These are phyloP conservation scores for Vachellia collinsii DNA, from an alignment of 306 rosid genomes.

Conservation along the genomic window DNA sequence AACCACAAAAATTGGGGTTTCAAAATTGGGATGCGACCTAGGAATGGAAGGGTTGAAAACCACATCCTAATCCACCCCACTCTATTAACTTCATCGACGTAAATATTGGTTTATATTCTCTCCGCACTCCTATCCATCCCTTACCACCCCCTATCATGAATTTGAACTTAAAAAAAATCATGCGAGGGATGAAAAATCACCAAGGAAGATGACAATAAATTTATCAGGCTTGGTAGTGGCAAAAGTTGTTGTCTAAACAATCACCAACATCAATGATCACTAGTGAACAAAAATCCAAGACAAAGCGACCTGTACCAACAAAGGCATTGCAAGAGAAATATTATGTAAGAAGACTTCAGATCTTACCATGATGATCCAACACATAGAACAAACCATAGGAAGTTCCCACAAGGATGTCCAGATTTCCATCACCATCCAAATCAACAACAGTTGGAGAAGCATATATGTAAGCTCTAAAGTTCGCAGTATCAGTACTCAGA, in stretches of 20 bases:
- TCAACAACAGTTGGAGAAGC: constrained; percentile 92
- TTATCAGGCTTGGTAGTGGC: background rate
- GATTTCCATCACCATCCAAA: constrained; percentile 96
- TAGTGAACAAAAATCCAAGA: constrained; percentile 14
- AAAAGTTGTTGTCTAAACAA: background rate
- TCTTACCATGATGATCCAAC: constrained; percentile 92
- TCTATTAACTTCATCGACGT: background rate
- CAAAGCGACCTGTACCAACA: constrained; percentile 17
- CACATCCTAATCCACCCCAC: background rate
- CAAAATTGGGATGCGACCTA: background rate
- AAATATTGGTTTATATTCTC: background rate
- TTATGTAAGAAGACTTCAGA: constrained; percentile 10
- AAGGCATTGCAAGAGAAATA: constrained; percentile 8
- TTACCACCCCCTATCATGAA: background rate
- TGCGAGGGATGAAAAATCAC: background rate
- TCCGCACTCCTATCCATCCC: background rate
- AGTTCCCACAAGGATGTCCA: constrained; percentile 96
- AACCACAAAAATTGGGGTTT: background rate
- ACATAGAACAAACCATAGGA: constrained; percentile 90
- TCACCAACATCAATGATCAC: constrained; percentile 12
- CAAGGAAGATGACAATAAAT: background rate
- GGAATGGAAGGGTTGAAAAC: background rate
- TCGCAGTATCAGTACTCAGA: constrained; percentile 80
- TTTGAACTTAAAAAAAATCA: background rate
- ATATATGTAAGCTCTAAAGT: constrained; percentile 75